Evolutionary conservation across 2,329 filamentous ascomycete species (phyloP), one percentile per base, ranked within the genome.

Genomic region (Aspergillus sp.): DNA sequence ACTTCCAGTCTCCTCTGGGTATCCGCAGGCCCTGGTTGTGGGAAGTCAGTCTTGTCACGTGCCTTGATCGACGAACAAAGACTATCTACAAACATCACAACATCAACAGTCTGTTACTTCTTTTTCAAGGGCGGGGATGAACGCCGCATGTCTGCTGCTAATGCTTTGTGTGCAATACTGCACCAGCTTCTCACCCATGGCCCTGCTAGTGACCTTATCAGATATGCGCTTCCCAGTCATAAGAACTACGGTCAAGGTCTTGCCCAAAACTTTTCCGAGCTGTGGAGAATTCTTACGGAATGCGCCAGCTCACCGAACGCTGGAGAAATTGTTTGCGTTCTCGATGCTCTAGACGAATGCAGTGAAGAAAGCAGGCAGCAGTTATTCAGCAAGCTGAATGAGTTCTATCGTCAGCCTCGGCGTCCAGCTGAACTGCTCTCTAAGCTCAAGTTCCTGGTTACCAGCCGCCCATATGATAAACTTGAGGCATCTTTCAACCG

Each of bases 181-280:
- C 69, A 74, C 58, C 70, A 76, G 46, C 56, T 75, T 1, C 72
- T 73, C 47, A 47, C 24, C 7, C 35, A 59, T 9, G 53, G 58
- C 33, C 60, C 60, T 22, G 5, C 20, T 22, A 22, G 20, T 11
- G 3, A 57, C n/a, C 60, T 73, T 1, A 43, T 74, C 10, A 33
- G 14, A 11, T 52, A 65, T 48, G 56, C 58, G 0, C 11, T 61
- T 3, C 49, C 40, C 20, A 22, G 1, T 40, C 55, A 1, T 63
- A 36, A 60, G n/a, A 61, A 52, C 4, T 63, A 63, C 41, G 60
- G 59, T 9, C 9, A 55, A 0, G 60, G 48, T 3, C 47, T 68
- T 19, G 49, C 13, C 8, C 32, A 52, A 17, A 57, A 61, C 19
- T 30, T 38, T 30, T 19, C 33, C 32, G 47, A 60, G 19, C 54